Evolutionary conservation across 2,329 filamentous ascomycete genomes (phyloP).

Genomic region (Clathrospora elynae): DNA sequence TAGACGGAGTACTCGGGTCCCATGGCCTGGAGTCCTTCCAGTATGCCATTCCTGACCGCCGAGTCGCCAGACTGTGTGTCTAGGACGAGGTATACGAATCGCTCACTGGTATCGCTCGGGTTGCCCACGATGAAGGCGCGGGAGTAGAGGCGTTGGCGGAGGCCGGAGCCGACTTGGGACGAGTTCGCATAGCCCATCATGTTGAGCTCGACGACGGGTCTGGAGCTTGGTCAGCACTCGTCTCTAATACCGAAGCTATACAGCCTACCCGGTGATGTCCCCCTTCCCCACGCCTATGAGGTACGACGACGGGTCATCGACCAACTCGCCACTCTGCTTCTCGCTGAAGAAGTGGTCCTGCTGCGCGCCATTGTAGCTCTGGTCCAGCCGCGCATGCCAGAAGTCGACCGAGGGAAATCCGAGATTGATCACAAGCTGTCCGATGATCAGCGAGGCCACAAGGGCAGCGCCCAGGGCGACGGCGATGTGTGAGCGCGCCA

Average conservation of each 20-base stretch:
- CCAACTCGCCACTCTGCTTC: conserved; percentile 35
- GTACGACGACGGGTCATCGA: conserved; percentile 57
- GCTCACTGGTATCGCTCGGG: conserved; percentile 66
- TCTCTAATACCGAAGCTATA: not conserved
- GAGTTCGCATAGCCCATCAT: conserved; percentile 90
- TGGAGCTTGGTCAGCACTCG: conserved; percentile 36
- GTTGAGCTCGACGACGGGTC: conserved; percentile 86
- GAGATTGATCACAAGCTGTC: conserved; percentile 43
- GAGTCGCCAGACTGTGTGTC: conserved; percentile 90
- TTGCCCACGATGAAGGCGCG: conserved; percentile 86
- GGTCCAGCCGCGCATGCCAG: conserved; percentile 42
- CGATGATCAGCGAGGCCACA: conserved; percentile 41
- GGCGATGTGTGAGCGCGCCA: conserved; percentile 49
- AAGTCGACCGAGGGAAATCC: conserved; percentile 45
- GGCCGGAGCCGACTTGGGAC: conserved; percentile 79
- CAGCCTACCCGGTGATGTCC: conserved; percentile 69
- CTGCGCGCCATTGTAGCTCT: conserved; percentile 24
- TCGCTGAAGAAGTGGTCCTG: conserved; percentile 35
- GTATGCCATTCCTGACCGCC: conserved; percentile 82
- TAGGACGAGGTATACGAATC: conserved; percentile 85
- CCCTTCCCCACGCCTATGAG: conserved; percentile 72
- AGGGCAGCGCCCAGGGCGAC: conserved; percentile 47
- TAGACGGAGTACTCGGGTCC: conserved; percentile 77
- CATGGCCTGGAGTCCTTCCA: conserved; percentile 71
- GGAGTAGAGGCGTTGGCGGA: conserved; percentile 86